These are phyloP conservation scores for Colletotrichum godetiae DNA, from an alignment of 2,329 filamentous ascomycete genomes.

Conservation along the genomic window DNA sequence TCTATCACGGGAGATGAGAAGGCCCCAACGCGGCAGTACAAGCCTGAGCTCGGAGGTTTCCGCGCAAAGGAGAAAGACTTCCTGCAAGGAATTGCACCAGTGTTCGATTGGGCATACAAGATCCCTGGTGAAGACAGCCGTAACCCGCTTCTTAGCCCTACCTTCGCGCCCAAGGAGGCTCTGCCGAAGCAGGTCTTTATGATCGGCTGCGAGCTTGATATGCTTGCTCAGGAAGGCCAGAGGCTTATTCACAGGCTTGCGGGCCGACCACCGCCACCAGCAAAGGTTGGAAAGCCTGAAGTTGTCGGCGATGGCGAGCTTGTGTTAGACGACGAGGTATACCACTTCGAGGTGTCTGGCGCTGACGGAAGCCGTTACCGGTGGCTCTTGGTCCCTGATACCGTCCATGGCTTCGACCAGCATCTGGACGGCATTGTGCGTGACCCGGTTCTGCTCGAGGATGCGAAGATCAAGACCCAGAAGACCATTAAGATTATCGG, in stretches of 20 bases:
- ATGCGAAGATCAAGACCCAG: constrained; percentile 41
- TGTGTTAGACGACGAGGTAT: constrained; percentile 43
- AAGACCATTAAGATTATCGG: constrained; percentile 42
- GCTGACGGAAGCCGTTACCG: constrained; percentile 37
- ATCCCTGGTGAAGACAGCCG: constrained; percentile 41
- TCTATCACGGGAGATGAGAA: constrained; percentile 41
- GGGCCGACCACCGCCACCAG: constrained; percentile 43
- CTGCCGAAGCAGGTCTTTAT: constrained; percentile 51
- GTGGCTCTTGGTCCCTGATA: constrained; percentile 48
- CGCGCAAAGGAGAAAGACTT: constrained; percentile 35
- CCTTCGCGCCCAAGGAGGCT: constrained; percentile 44
- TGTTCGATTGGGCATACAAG: constrained; percentile 49
- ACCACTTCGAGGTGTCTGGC: constrained; percentile 40
- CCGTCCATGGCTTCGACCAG: constrained; percentile 45
- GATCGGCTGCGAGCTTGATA: constrained; percentile 51
- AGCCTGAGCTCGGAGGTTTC: constrained; percentile 36
- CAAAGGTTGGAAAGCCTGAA: constrained; percentile 43
- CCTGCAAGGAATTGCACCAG: constrained; percentile 35
- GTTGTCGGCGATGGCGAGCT: constrained; percentile 37
- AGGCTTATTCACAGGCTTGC: constrained; percentile 49
- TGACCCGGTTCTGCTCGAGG: constrained; percentile 39
- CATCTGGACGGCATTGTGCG: constrained; percentile 32
- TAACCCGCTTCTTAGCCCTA: constrained; percentile 48
- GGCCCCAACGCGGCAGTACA: constrained; percentile 40
- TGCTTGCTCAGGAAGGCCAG: constrained; percentile 53